phyloP scores from a whole-genome alignment of 495 filamentous ascomycete genomes.

The Penicillium bovifimosum region DNA sequence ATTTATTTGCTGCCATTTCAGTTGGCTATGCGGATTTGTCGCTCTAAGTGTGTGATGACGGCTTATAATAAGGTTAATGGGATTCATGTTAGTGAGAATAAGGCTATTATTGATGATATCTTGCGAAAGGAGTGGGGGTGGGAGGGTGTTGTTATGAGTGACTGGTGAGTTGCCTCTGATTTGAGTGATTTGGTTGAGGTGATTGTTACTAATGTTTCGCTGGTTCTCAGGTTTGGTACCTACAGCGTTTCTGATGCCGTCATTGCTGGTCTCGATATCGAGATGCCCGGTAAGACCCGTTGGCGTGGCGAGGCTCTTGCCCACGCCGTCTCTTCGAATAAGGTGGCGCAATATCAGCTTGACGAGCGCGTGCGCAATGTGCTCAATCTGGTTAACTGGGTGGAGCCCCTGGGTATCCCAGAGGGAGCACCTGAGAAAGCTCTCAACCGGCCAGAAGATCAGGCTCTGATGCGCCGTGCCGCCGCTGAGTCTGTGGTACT shows the following conservation, averaged over 20 bases:
- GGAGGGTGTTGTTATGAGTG: slow-evolving; percentile 64
- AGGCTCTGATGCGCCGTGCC: slow-evolving; percentile 58
- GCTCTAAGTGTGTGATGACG: slow-evolving; percentile 66
- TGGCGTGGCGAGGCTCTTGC: slow-evolving; percentile 58
- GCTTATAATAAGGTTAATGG: slow-evolving; percentile 74
- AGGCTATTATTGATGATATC: slow-evolving; percentile 55
- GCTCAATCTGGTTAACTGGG: slow-evolving; percentile 58
- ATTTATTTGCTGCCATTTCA: slow-evolving; percentile 74
- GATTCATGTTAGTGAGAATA: slow-evolving; percentile 61
- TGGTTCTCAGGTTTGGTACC: slow-evolving; percentile 48
- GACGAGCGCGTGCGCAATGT: slow-evolving; percentile 60
- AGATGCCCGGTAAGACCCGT: slow-evolving; percentile 67
- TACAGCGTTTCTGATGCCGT: slow-evolving; percentile 63
- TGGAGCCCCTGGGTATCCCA: slow-evolving; percentile 56
- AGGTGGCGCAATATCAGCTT: slow-evolving; percentile 52
- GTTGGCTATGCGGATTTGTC: slow-evolving; percentile 58
- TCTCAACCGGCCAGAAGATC: slow-evolving; percentile 60
- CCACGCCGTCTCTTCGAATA: slow-evolving; percentile 55
- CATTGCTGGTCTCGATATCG: slow-evolving; percentile 65
- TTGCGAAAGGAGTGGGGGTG: slow-evolving; percentile 68
- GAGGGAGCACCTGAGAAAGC: slow-evolving; percentile 55
- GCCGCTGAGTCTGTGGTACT: slow-evolving; percentile 70
- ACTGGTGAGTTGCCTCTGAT: slow-evolving; percentile 49
- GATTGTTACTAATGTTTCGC: neutral
- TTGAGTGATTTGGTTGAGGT: slow-evolving; percentile 1